Base-by-base conservation (phyloP, 2,329 filamentous ascomycete genomes). In the Claviceps capensis region DNA sequence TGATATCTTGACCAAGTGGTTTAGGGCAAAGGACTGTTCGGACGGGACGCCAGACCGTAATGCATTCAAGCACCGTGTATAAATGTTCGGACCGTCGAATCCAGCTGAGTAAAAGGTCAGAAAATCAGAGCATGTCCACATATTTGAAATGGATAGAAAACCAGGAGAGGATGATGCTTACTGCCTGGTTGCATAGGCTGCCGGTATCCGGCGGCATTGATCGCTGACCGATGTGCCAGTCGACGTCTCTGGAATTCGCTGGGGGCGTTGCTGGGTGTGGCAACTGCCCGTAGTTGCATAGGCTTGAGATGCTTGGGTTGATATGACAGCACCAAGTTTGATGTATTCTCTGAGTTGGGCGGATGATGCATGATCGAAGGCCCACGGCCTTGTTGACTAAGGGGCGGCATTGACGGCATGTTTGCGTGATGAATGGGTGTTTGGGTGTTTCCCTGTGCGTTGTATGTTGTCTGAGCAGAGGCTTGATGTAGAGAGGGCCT, bases 1-100 rank as follows among this genome's bases (percentile, higher is more conserved):
- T 0, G 90, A 96, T 30, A 97, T 96, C 65, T 95, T 95, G 54
- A 97, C 89, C 4, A 97, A 72, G 61, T 97, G 91, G 60, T 95
- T 88, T 11, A 97, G 73, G 0, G 89, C 91, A 68, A 94, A 97
- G n/a, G 88, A 83, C 61, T 96, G 86, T 64, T 98, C 91, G 13
- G 83, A 78, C 3, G 78, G 78, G 26, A 95, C 80, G 2, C 81
- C 81, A 14, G 88, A 95, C 56, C 86, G 85, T 26, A 98, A 72
- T 4, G 90, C 84, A 59, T 90, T 83, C 40, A 95, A 77, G 56
- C 88, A 94, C 44, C 90, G 83, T 48, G 91, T 84, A 63, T 96
- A 97, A 57, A 96, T 95, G 62, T 94, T 93, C 2, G 87, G 86
- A 1, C 87, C 87, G 55, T 86, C 82, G 59, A 82, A 85, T 6